phyloP scores from a whole-genome alignment of 352 stramenopile genomes.

The Phytophthora parvispora region DNA sequence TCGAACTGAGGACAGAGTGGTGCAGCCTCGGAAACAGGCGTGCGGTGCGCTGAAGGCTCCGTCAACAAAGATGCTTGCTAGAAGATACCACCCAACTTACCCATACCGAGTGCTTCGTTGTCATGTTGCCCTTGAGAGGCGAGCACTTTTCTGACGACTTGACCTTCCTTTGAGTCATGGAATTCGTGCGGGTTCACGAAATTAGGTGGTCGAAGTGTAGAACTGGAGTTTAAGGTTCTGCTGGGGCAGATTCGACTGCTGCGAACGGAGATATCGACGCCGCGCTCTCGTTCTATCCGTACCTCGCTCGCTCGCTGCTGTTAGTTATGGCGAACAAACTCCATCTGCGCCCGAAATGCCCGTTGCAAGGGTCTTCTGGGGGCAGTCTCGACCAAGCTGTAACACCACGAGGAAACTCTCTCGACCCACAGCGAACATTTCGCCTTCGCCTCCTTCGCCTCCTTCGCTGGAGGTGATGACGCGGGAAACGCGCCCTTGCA shows the following conservation, averaged over 20 bases:
- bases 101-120: too few species aligned
- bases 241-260: neutral
- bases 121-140: neutral
- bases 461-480: neutral
- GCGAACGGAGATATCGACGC: too few species aligned
- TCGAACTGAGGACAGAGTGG: too few species aligned
- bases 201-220: neutral
- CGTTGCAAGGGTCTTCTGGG: neutral
- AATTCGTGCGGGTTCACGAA: neutral
- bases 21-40: neutral
- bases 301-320: neutral
- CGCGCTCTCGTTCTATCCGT: neutral
- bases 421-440: neutral
- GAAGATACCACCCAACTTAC: neutral
- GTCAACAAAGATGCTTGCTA: too few species aligned
- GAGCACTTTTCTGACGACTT: neutral
- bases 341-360: neutral
- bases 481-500: neutral
- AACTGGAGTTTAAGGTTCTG: too few species aligned
- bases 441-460: too few species aligned
- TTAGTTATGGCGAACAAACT: neutral
- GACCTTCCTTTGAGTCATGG: neutral
- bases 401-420: conserved; percentile 20
- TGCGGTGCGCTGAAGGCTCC: too few species aligned
- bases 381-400: neutral